Percentiles rank a stretch among this genome's conserved stretches.
These are phyloP conservation scores for Yamadazyma atmosphaerica DNA, from an alignment of 1,139 yeast species.

Conservation along the genomic window DNA sequence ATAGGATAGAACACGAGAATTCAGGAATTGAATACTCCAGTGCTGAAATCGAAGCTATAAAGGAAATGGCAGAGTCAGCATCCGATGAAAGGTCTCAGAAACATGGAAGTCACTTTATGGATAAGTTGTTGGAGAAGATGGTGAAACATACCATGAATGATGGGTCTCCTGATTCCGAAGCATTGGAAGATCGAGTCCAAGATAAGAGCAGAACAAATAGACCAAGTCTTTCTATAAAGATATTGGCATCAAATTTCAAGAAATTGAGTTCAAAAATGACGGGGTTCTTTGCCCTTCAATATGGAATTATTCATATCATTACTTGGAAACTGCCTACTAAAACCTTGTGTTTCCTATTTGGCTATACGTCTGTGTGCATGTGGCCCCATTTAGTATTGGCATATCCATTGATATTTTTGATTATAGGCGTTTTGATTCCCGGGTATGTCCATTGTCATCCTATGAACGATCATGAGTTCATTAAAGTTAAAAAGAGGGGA, in stretches of 20 bases:
- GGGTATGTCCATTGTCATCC: constrained; percentile 76
- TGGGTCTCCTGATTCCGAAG: constrained; percentile 43
- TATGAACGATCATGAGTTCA: constrained; percentile 41
- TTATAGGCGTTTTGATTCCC: constrained; percentile 65
- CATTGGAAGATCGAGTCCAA: constrained; percentile 41
- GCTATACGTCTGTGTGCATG: constrained; percentile 60
- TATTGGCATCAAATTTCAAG: constrained; percentile 51
- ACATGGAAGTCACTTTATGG: constrained; percentile 48
- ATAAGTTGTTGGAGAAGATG: constrained; percentile 54
- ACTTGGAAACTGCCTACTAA: constrained; percentile 66
- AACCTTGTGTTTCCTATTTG: constrained; percentile 51
- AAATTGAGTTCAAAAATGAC: constrained; percentile 55
- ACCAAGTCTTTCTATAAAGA: constrained; percentile 52
- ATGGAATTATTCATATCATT: constrained; percentile 51
- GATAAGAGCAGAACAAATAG: constrained; percentile 46
- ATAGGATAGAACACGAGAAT: constrained; percentile 22
- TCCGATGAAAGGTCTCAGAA: constrained; percentile 1
- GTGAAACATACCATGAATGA: constrained; percentile 32
- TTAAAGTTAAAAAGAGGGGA: constrained; percentile 18
- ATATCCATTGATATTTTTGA: constrained; percentile 59
- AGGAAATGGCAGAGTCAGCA: constrained; percentile 17
- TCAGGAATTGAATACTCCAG: constrained; percentile 11
- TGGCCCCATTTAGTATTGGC: constrained; percentile 71
- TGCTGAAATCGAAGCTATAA: constrained; percentile 17
- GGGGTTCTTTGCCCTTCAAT: constrained; percentile 53